phyloP scores from a whole-genome alignment of 768 basidiomycete genomes.

The Lentinula boryana region DNA sequence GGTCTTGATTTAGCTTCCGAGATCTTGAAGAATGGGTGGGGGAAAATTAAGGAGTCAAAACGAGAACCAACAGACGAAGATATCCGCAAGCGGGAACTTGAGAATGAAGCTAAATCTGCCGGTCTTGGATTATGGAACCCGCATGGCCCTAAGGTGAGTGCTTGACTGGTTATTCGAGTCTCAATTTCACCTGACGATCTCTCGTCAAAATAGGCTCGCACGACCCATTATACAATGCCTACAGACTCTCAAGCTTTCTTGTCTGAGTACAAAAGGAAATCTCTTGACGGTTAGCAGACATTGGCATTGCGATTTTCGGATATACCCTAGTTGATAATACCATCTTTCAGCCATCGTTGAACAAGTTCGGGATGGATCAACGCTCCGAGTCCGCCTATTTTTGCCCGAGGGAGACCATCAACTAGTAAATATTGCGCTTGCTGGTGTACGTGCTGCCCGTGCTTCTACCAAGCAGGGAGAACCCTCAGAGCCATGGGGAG shows the following conservation, averaged over 20 bases:
- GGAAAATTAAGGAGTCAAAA: constrained; percentile 82
- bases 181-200: constrained; percentile 2
- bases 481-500: constrained; percentile 75
- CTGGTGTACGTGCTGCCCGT: constrained; percentile 75
- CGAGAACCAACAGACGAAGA: constrained; percentile 81
- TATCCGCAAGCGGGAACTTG: constrained; percentile 61
- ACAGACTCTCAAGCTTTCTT: constrained; percentile 85
- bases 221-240: constrained; percentile 84
- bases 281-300: constrained; percentile 66
- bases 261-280: constrained; percentile 85
- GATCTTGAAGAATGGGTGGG: constrained; percentile 89
- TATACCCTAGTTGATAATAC: neutral
- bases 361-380: constrained; percentile 89
- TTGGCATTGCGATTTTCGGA: neutral
- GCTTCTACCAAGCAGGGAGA: constrained; percentile 70
- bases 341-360: constrained; percentile 73
- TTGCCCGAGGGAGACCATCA: constrained; percentile 90
- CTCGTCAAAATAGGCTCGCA: constrained; percentile 45
- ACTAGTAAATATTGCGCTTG: constrained; percentile 77
- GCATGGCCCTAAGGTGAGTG: constrained; percentile 61
- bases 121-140: constrained; percentile 85
- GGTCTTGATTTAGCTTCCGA: constrained; percentile 71
- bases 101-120: constrained; percentile 68
- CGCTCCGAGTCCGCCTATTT: constrained; percentile 80
- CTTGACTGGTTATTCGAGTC: neutral